Conservation (phyloP, 1,139 yeast species). For the Lodderomyces jiufengensis region DNA sequence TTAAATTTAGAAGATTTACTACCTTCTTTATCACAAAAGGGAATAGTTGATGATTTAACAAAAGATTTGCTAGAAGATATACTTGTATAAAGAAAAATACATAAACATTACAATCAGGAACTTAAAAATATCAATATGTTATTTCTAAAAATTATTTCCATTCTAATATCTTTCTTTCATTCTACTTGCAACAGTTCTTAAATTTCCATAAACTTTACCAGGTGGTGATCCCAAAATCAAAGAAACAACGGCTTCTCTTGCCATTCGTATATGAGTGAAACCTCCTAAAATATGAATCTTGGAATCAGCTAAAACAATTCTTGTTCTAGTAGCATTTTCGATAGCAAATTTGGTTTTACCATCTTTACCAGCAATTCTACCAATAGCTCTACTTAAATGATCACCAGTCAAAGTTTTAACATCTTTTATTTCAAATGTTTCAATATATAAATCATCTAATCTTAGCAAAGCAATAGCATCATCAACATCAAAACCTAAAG, state of each 20-base stretch:
- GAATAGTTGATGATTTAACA: constrained; percentile 47
- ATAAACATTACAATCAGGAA: no score
- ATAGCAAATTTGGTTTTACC: constrained; percentile 98
- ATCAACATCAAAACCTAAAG: constrained; percentile 93
- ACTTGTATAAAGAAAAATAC: constrained; percentile 2
- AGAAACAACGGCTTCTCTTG: constrained; percentile 93
- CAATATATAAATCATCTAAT: constrained; percentile 92
- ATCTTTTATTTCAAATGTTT: constrained; percentile 94
- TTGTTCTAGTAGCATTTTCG: constrained; percentile 96
- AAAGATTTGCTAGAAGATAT: constrained; percentile 25
- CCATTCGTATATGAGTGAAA: constrained; percentile 93
- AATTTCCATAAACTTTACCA: constrained; percentile 94
- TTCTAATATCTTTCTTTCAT: constrained; percentile 87
- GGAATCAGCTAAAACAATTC: constrained; percentile 95
- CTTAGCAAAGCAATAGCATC: constrained; percentile 94
- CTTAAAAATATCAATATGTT: not conserved
- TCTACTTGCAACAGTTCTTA: constrained; percentile 94
- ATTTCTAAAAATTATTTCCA: no score
- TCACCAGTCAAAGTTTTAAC: constrained; percentile 94
- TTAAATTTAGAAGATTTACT: constrained; percentile 56
- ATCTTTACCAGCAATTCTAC: constrained; percentile 99
- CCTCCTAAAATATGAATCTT: constrained; percentile 97
- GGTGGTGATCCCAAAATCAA: constrained; percentile 97
- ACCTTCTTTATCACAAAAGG: constrained; percentile 51
- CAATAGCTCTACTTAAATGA: constrained; percentile 96